These are phyloP conservation scores for Lasiosphaeria miniovina DNA, from an alignment of 495 filamentous ascomycete genomes.

Conservation along the genomic window DNA sequence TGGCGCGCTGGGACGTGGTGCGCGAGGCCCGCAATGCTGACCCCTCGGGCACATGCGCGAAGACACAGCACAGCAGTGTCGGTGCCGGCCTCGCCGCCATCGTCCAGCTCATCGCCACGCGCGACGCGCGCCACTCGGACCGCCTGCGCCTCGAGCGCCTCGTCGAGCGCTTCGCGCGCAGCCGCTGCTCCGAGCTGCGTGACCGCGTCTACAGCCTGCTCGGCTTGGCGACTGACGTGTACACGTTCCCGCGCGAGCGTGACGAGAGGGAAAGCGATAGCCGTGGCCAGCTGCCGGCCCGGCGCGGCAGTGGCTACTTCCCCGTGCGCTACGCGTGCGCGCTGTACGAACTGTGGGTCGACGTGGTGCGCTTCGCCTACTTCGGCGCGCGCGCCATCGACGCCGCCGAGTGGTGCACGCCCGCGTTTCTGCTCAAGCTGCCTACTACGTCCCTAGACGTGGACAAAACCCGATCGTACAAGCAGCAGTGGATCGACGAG, in stretches of 20 bases:
- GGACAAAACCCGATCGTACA: neutral
- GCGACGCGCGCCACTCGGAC: slow-evolving; percentile 12
- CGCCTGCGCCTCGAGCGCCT: slow-evolving; percentile 18
- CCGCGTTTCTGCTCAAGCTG: neutral
- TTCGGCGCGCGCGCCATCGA: slow-evolving; percentile 7
- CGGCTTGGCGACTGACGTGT: slow-evolving; percentile 22
- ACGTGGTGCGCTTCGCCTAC: slow-evolving; percentile 11
- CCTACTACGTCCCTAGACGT: neutral
- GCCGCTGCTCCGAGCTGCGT: slow-evolving; percentile 17
- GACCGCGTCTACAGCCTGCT: slow-evolving; percentile 23
- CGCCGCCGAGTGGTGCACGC: neutral
- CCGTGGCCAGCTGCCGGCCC: neutral
- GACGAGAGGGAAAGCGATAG: neutral
- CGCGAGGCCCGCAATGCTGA: neutral
- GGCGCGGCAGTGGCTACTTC: slow-evolving; percentile 9
- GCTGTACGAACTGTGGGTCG: slow-evolving; percentile 25
- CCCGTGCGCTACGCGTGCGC: slow-evolving; percentile 17
- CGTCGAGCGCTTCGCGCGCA: slow-evolving; percentile 17
- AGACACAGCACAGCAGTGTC: neutral
- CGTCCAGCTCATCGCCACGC: slow-evolving; percentile 12
- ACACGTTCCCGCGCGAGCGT: slow-evolving; percentile 3
- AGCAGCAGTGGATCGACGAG: slow-evolving; percentile 6
- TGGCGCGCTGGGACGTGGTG: slow-evolving; percentile 8
- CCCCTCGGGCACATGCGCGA: neutral
- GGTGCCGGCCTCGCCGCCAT: slow-evolving; percentile 4